phyloP scores from a whole-genome alignment of 176 grass and related monocot species.

The Ananas comosus region DNA sequence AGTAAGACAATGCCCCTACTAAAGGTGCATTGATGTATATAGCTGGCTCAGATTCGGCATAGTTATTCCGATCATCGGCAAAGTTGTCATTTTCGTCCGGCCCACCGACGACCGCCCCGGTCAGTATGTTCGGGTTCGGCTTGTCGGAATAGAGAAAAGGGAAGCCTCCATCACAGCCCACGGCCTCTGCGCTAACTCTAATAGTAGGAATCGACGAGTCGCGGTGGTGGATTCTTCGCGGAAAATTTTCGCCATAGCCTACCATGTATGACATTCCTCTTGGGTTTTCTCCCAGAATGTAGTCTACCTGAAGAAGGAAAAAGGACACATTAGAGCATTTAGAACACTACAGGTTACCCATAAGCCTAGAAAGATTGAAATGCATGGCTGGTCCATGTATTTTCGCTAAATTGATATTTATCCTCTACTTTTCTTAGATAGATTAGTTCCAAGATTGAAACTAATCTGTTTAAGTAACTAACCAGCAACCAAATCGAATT shows the following conservation, averaged over 20 bases:
- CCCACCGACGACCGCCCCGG: slow-evolving; percentile 13
- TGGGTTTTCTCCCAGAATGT: slow-evolving; percentile 19
- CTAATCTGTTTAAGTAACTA: too few relatives aligned
- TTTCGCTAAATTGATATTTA: too few relatives aligned
- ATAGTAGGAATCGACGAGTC: slow-evolving; percentile 8
- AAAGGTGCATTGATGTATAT: slow-evolving; percentile 19
- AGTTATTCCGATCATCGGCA: slow-evolving; percentile 8
- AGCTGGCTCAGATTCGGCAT: slow-evolving; percentile 11
- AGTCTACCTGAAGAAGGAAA: slow-evolving; percentile 6
- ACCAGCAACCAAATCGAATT: too few relatives aligned
- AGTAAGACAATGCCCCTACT: slow-evolving; percentile 11
- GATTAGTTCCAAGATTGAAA: too few relatives aligned
- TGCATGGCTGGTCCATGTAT: too few relatives aligned
- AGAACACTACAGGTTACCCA: too few relatives aligned
- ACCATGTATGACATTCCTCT: slow-evolving; percentile 20
- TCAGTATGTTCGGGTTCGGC: slow-evolving; percentile 9
- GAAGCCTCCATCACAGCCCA: slow-evolving; percentile 9
- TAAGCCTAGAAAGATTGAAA: too few relatives aligned
- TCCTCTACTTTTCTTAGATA: too few relatives aligned
- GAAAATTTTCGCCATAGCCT: slow-evolving; percentile 1
- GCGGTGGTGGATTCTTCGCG: slow-evolving; percentile 7
- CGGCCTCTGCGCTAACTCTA: background rate
- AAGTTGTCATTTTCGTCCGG: slow-evolving; percentile 7
- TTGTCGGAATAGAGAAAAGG: background rate
- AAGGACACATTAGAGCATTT: background rate